phyloP scores from a whole-genome alignment of 2,329 filamentous ascomycete species.

The Didymella sp. region DNA sequence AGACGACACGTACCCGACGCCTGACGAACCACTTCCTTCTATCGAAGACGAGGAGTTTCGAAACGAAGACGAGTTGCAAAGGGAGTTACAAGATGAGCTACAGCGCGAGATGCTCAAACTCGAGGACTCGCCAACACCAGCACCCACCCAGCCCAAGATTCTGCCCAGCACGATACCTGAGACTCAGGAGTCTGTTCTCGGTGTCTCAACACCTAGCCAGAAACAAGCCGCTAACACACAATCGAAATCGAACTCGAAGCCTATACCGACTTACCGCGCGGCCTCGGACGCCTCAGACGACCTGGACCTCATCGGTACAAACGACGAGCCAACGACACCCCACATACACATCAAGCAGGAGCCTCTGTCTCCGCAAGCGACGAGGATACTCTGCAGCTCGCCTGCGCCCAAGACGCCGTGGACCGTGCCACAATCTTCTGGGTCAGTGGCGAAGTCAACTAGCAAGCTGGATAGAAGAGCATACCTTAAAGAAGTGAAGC shows the following conservation, averaged over 20 bases:
- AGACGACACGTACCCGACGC: constrained; percentile 12
- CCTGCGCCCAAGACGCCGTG: constrained; percentile 26
- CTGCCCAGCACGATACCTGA: constrained; percentile 17
- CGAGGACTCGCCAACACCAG: constrained; percentile 1
- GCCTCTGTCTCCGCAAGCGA: constrained; percentile 23
- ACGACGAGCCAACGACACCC: constrained; percentile 10
- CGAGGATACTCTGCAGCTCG: constrained; percentile 21
- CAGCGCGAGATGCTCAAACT: constrained; percentile 20
- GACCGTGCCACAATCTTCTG: not conserved
- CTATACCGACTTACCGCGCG: constrained; percentile 6
- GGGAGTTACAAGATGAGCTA: constrained; percentile 25
- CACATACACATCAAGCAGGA: constrained; percentile 36
- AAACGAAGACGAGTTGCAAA: constrained; percentile 27
- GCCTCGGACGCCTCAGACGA: constrained; percentile 17
- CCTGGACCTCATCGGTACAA: constrained; percentile 11
- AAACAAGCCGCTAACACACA: not conserved
- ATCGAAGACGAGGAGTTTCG: constrained; percentile 29
- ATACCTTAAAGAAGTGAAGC: constrained; percentile 32
- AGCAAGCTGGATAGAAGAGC: constrained; percentile 11
- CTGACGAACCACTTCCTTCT: constrained; percentile 34
- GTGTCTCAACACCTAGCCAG: not conserved
- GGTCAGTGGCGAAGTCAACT: constrained; percentile 3
- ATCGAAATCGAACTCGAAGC: not conserved
- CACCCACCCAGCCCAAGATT: not conserved
- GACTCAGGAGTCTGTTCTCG: constrained; percentile 3